Evolutionary conservation across 371 early-diverging fungal species (phyloP), one percentile per base, ranked within the genome.

Genomic region (Phascolomyces articulosus): DNA sequence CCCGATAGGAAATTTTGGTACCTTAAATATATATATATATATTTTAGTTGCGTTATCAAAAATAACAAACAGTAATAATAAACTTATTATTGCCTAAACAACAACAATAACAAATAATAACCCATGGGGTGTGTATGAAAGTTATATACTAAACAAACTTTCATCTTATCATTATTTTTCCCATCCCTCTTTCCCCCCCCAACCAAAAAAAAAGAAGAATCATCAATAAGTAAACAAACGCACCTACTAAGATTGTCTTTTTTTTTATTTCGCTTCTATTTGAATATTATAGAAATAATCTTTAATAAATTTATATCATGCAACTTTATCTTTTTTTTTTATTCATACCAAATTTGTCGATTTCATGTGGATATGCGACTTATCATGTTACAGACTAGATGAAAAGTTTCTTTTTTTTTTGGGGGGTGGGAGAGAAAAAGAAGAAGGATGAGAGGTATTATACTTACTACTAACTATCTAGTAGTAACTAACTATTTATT

Each of bases 41-140:
- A 13, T 38, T 38, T 6, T 38, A 9, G 15, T 15, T 51, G 51
- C 51, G 51, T 51, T 51, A 51, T 51, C 51, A 51, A 51, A n/a
- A 34, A 51, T 51, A 51, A 51, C 51, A 51, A 51, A 51, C 51
- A 51, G 51, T 51, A 51, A 44, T 44, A 44, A 44, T 44, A n/a
- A n/a, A n/a, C 16, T 7, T 8, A 44, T 44, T 51, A 15, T 10
- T 51, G 6, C 31, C 6, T 31, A 34, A 34, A 34, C 34, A 34
- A 34, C 34, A 34, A 34, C 34, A 34, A 2, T 51, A 51, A 24
- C 9, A 51, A 51, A 23, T 20, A 47, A 2, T n/a, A 16, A 47
- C 21, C 8, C 21, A 51, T 51, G 51, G 51, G 44, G 51, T n/a
- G n/a, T n/a, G n/a, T n/a, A n/a, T n/a, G n/a, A n/a, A n/a, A n/a